Conservation (phyloP, 2,329 filamentous ascomycete species). For the Neoarthrinium moseri region DNA sequence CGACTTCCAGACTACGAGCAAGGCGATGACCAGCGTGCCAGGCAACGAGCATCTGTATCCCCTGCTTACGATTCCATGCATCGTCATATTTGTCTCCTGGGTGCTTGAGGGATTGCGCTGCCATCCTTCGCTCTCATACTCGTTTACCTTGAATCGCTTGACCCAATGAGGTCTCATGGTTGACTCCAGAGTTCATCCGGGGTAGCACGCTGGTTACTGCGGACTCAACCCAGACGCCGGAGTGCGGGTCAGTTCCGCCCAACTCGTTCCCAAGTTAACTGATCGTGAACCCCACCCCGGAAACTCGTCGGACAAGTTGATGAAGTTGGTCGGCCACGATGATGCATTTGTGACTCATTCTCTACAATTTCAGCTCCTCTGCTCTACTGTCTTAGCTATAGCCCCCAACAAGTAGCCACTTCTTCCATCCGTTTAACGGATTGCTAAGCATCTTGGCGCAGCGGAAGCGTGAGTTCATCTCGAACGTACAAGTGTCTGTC, state of each 20-base stretch:
- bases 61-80: no score
- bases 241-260: no score
- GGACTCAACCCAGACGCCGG: no score
- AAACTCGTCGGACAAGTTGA: neutral
- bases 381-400: neutral
- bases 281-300: neutral
- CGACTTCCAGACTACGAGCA: no score
- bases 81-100: no score
- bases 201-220: no score
- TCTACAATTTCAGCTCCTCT: neutral
- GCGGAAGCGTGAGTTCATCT: conserved; percentile 26
- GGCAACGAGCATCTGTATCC: no score
- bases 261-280: neutral
- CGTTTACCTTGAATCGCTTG: neutral
- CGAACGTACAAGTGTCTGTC: neutral
- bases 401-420: neutral
- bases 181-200: neutral
- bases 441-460: conserved; percentile 32
- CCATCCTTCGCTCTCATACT: neutral
- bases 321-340: neutral
- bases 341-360: neutral
- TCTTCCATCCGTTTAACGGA: neutral
- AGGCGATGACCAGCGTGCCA: no score
- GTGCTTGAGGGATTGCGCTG: no score
- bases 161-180: neutral